Base-by-base conservation (phyloP, 1,284 basidiomycete species). In the Ceratobasidium sp. region DNA sequence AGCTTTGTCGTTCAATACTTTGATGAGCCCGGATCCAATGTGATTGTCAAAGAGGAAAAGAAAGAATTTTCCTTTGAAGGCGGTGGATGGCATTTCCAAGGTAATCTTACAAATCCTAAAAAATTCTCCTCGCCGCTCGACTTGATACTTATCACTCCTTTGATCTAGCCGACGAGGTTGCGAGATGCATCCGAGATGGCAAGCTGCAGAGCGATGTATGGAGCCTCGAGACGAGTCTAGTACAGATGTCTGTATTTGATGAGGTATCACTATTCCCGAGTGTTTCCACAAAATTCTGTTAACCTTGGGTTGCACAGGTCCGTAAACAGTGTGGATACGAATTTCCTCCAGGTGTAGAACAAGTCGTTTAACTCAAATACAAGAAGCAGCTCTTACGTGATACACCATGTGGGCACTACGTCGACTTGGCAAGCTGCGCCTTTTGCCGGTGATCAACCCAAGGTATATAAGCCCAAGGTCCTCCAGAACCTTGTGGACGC, bases 1-100 rank as follows among this genome's bases (percentile, higher is more conserved):
- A 85, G 85, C 62, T 93, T 90, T 84, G 89, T 85, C 0, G 89
- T 94, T 43, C 86, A 90, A 80, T 89, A 92, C 78, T 87, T 88
- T 80, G 84, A 87, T 32, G 86, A 86, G 82, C 87, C 86, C 0
- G 89, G 89, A 29, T 86, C 86, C 34, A 86, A 86, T 0, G 84
- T 84, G 43, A 62, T 79, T 34, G 68, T 74, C 0, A 61, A 37
- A 40, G 78, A 79, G 59, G 73, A 77, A 51, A 70, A 54, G 46
- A 57, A 61, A 9, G 76, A 77, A 29, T 77, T 78, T 29, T 54
- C 59, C 44, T 89, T 90, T 79, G 85, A 88, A 43, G 92, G 92
- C 8, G 78, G 78, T 3, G 78, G 78, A 17, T 91, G 87, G 90
- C 88, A 93, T 83, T 94, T 89, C 82, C 88, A 94, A 82, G 93